Percentiles rank a stretch among this genome's conserved stretches.
These are phyloP conservation scores for Sporothrix globosa DNA, from an alignment of 2,329 filamentous ascomycete species.

Conservation along the genomic window DNA sequence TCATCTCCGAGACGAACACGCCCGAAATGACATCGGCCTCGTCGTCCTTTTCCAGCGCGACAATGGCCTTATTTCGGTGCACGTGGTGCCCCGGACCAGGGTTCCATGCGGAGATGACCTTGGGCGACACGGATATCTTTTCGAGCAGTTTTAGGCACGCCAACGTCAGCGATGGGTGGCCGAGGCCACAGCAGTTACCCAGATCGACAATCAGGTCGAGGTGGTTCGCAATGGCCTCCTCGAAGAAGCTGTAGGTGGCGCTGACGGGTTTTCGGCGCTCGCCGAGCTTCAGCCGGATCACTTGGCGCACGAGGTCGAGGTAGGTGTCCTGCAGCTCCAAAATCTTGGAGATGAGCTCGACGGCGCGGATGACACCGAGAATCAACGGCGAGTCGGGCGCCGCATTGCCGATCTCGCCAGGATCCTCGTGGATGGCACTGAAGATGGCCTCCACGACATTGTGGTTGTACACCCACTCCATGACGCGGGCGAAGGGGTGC, in stretches of 20 bases:
- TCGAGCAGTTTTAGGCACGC: conserved; percentile 81
- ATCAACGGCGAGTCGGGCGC: conserved; percentile 79
- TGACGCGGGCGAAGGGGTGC: conserved; percentile 90
- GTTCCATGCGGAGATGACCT: conserved; percentile 71
- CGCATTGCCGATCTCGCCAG: conserved; percentile 71
- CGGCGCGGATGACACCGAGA: conserved; percentile 73
- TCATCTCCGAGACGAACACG: conserved; percentile 70
- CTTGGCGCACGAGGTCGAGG: conserved; percentile 80
- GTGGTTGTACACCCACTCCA: conserved; percentile 98
- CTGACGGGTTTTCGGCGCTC: conserved; percentile 65
- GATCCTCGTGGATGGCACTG: conserved; percentile 74
- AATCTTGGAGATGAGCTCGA: conserved; percentile 81
- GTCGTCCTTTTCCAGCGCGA: conserved; percentile 80
- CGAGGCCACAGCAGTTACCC: conserved; percentile 83
- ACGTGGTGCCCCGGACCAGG: conserved; percentile 63
- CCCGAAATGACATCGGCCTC: conserved; percentile 79
- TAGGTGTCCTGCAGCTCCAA: conserved; percentile 91
- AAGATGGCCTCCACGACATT: conserved; percentile 81
- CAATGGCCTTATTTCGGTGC: conserved; percentile 80
- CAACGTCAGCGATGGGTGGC: conserved; percentile 77
- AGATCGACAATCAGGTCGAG: conserved; percentile 78
- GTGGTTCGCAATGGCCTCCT: conserved; percentile 85
- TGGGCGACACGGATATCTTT: conserved; percentile 81
- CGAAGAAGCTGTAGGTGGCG: conserved; percentile 81
- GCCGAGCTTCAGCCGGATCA: conserved; percentile 68